Base-by-base conservation (phyloP, 1,284 basidiomycete species). In the Sutorius eximius region DNA sequence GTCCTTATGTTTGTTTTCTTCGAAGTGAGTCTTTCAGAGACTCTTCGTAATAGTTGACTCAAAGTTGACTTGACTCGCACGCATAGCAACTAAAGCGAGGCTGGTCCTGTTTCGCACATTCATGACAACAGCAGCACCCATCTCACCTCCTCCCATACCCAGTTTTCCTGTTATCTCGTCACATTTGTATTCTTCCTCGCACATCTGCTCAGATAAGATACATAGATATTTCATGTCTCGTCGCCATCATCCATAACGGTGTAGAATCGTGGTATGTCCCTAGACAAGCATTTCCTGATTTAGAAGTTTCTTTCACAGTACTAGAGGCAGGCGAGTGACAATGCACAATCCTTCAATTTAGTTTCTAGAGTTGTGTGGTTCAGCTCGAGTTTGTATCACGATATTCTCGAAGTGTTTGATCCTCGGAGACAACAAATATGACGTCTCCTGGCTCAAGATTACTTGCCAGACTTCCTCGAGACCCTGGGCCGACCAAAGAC, bases 1-100 rank as follows among this genome's bases (percentile, higher is more conserved):
- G 79, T 91, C 29, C 71, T 90, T n/a, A 82, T 92, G 73, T 94
- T 94, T 73, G 84, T 93, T 49, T 92, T 91, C 70, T 87, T 89
- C 60, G 92, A 94, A 77, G 87, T 87, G 60, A 43, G 75, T 59
- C 38, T 42, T 24, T 48, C 48, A 30, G 10, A 36, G 3, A 18
- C 22, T n/a, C 13, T 27, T 20, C 10, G 5, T 0, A 5, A 42
- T 20, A 20, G 13, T 15, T 34, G 12, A 24, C 18, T 37, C 65
- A 30, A 68, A 20, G 13, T 15, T 34, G 12, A 29, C 18, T 37
- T 67, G 33, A 68, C 50, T 3, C n/a, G 29, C 9, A 13, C n/a
- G 24, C 33, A 53, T 44, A 88, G 86, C 86, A 87, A 87, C 69
- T 88, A 36, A 88, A 86, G 72, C 77, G 76, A 57, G 72, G 74